Base-by-base conservation (phyloP, 257 asterid species). In the Forsythia suspensa region DNA sequence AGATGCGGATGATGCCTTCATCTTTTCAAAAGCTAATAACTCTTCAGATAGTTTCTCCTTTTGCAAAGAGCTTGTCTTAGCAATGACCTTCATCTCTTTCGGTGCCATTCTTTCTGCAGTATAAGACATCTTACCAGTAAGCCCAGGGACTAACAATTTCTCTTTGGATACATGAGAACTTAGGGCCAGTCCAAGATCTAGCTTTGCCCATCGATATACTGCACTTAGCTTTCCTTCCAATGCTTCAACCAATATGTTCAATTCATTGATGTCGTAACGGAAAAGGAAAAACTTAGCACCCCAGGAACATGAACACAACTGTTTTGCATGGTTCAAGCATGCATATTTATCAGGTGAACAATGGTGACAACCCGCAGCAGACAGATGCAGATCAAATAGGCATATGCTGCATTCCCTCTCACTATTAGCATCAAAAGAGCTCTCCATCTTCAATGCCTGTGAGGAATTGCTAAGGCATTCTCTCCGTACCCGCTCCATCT, bases 371-470 rank as follows among this genome's bases (percentile, higher is more conserved):
- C 99, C 98, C n/a, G 97, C 94, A 38, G 98, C 99, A 76, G 99
- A 95, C 77, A 95, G 85, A 84, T 95, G 99, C 90, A 95, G 90
- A 87, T 95, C 98, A 73, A 95, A 95, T 46, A 90, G 80, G 91
- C 99, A 93, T 55, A 92, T 90, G 39, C 95, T 91, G 86, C 99
- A 95, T 88, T 95, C 99, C 90, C 98, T 89, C 92, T 95, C 99
- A 82, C 90, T 88, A 69, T 87, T 86, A 59, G 98, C 93, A 87
- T 95, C 99, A 72, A 93, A 95, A 74, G 92, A 87, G 88, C 96
- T 90, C 88, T 93, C 99, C 99, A 95, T 95, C 89, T 93, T 95
- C 86, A 95, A 80, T 51, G 96, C 88, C 84, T 91, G 97, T 39
- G 97, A 87, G 68, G 97, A 91, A 83, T 90, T 89, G 88, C 97